These are phyloP conservation scores for Globisporangium abappressorium DNA, from an alignment of 352 stramenopile species.

Conservation along the genomic window DNA sequence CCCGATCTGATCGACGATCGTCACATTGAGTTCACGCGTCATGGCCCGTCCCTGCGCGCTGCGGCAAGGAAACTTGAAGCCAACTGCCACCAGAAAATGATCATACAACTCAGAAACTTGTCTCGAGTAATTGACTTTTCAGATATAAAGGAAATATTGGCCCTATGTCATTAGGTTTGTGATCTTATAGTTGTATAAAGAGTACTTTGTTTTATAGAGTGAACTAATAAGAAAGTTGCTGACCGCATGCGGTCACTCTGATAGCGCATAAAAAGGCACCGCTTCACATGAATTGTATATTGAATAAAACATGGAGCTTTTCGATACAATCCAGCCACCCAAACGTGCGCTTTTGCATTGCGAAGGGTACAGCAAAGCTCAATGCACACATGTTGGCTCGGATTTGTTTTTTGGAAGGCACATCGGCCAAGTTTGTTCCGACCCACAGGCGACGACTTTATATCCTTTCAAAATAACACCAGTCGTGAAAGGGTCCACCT, in stretches of 20 bases:
- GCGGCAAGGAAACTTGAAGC: not conserved
- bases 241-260: not conserved
- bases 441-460: not conserved
- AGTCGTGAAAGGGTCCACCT: not conserved
- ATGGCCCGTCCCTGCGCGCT: not conserved
- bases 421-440: not conserved
- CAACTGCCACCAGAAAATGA: not conserved
- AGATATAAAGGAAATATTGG: no score
- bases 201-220: not conserved
- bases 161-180: no score
- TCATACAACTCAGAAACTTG: not conserved
- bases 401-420: not conserved
- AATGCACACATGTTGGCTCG: not conserved
- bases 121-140: not conserved
- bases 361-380: not conserved
- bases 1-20: not conserved
- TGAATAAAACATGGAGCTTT: not conserved
- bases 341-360: not conserved
- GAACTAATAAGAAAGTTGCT: not conserved
- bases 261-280: not conserved
- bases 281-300: not conserved
- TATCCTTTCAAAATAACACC: not conserved
- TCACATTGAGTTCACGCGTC: not conserved
- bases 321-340: not conserved
- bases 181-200: not conserved